These are phyloP conservation scores for Jackrogersella minutella DNA, from an alignment of 495 filamentous ascomycete species.

Conservation along the genomic window DNA sequence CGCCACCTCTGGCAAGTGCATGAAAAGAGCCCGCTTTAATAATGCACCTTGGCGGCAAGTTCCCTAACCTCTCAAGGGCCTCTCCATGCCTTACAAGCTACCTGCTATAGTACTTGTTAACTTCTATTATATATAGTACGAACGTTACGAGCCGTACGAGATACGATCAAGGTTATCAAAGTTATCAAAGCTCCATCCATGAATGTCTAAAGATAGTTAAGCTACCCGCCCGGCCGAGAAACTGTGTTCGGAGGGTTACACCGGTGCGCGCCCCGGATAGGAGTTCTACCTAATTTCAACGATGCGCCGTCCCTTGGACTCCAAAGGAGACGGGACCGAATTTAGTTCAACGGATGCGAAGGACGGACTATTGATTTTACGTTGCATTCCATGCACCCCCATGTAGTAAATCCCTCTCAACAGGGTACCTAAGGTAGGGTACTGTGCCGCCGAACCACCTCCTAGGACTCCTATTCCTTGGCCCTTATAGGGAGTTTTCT, in stretches of 20 bases:
- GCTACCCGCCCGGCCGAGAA: constrained; percentile 24
- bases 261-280: constrained; percentile 22
- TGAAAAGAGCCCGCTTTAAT: neutral
- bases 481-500: neutral
- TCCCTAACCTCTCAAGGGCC: too few species aligned
- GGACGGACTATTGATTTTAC: constrained; percentile 13
- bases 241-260: constrained; percentile 23
- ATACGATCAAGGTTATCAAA: constrained; percentile 9
- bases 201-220: constrained; percentile 36
- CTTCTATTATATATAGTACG: too few species aligned
- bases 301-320: constrained; percentile 7
- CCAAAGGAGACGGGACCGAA: constrained; percentile 32
- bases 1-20: constrained; percentile 6
- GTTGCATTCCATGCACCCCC: constrained; percentile 30
- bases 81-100: too few species aligned
- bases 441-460: constrained; percentile 1
- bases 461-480: neutral
- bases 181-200: constrained; percentile 6
- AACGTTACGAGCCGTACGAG: too few species aligned
- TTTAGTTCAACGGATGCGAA: constrained; percentile 21
- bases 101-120: too few species aligned
- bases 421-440: neutral
- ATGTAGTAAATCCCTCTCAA: constrained; percentile 11
- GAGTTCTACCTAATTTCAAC: constrained; percentile 25
- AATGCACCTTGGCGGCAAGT: neutral